Evolutionary conservation across 1,284 basidiomycete genomes (phyloP), one percentile per base, ranked within the genome.

Genomic region (Cutaneotrichosporon spelunceum): DNA sequence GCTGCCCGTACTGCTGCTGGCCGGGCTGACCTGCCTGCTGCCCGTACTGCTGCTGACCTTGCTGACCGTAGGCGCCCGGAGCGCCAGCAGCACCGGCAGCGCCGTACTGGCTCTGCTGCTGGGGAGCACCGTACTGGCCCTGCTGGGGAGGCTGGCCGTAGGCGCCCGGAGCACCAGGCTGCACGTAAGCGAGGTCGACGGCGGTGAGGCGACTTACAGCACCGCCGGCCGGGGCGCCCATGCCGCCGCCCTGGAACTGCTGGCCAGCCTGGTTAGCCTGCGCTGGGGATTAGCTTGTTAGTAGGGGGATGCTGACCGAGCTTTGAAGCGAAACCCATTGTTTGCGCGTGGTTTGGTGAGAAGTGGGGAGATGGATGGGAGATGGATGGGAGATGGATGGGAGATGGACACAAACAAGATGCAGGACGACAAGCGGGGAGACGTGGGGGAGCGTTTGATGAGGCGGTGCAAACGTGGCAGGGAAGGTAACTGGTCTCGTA

Each of bases 61-160:
- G 59, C 21, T 57, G 57, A 45, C 64, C 62, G 27, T 70, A 72
- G 16, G 36, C 23, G 4, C 50, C 53, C 2, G 45, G 45, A 45
- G 26, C 56, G 26, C 52, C 50, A 4, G 50, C 44, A 13, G 23
- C 33, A 34, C 53, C 59, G 7, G n/a, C 36, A 5, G 10, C 23
- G 23, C 19, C 34, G 24, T 34, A 23, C 21, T 13, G 26, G 45
- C 39, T 29, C 14, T 14, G 42, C 11, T 23, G 36, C 16, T 24
- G 47, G 33, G 57, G 57, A 23, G 49, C 49, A 39, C 57, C 57
- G 49, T 58, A 66, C 61, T 71, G 67, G 19, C 66, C 65, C 62
- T 60, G 53, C n/a, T 55, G 36, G 24, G 61, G 45, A 29, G 55
- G 62, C 59, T 62, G 60, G 24, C 66, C 65, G 23, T 76, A 76